phyloP scores from a whole-genome alignment of 768 basidiomycete genomes.

The Tylopilus felleus region DNA sequence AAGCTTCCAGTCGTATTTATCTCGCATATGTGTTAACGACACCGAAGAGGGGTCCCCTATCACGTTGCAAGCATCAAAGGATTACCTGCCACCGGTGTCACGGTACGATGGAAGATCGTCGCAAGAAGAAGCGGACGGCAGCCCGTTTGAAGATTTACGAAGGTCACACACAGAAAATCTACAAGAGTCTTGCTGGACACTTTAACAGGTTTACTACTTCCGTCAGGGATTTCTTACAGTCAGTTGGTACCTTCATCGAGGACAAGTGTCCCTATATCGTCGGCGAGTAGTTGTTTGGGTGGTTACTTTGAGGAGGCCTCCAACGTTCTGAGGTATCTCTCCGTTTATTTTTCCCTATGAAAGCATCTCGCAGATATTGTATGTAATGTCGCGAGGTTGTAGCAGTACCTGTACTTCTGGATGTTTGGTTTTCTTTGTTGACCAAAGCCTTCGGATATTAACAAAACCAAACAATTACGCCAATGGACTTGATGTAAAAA shows the following conservation, averaged over 20 bases:
- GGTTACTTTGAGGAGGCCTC: background rate
- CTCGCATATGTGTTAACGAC: background rate
- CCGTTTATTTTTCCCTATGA: background rate
- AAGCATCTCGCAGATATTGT: background rate
- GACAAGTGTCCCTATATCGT: slow-evolving; percentile 1
- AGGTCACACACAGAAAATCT: too few relatives aligned
- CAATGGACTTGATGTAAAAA: background rate
- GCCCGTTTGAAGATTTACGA: background rate
- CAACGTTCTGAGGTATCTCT: background rate
- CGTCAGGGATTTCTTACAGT: background rate
- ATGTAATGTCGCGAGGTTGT: background rate
- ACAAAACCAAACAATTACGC: slow-evolving; percentile 22
- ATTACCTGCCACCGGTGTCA: background rate
- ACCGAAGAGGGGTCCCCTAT: background rate
- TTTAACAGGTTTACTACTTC: background rate
- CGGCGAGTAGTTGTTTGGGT: background rate
- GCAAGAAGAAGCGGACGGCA: background rate
- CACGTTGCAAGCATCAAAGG: background rate
- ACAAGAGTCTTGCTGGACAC: background rate
- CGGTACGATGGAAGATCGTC: background rate
- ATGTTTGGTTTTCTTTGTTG: slow-evolving; percentile 11
- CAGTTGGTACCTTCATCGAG: background rate
- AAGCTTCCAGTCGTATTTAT: background rate
- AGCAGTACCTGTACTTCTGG: background rate
- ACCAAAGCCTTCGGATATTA: slow-evolving; percentile 8